phyloP scores from a whole-genome alignment of 495 filamentous ascomycete species.

The Trichoderma parareesei region DNA sequence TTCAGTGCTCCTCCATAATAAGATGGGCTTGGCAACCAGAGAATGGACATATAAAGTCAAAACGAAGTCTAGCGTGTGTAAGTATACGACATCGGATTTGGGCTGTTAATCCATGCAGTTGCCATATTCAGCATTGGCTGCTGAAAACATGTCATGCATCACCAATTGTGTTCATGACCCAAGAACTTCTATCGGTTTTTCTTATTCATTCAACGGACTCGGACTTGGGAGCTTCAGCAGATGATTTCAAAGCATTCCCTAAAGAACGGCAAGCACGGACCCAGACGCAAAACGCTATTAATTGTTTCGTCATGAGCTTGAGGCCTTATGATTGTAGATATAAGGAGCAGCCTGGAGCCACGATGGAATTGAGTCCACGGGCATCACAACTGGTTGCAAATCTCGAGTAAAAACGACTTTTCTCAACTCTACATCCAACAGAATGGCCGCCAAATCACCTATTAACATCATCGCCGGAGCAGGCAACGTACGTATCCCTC shows the following conservation, averaged over 20 bases:
- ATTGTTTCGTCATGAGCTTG: too few species aligned
- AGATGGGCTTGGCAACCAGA: too few species aligned
- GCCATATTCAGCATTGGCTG: not conserved
- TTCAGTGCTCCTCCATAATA: too few species aligned
- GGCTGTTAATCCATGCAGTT: not conserved
- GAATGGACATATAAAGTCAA: not conserved
- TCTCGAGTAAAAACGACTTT: not conserved
- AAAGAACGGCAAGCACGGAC: too few species aligned
- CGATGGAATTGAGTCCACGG: too few species aligned
- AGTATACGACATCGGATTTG: not conserved
- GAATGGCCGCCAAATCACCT: conserved; percentile 7
- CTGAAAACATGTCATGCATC: not conserved
- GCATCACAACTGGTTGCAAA: not conserved
- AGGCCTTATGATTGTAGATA: too few species aligned
- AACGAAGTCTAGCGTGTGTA: not conserved
- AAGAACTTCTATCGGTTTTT: not conserved
- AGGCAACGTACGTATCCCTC: conserved; percentile 9
- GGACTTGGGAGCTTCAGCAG: too few species aligned
- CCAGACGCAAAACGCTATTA: too few species aligned
- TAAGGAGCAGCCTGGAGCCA: too few species aligned
- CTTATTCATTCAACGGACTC: too few species aligned
- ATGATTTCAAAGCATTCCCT: too few species aligned
- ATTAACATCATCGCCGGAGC: conserved; percentile 16
- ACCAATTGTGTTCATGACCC: not conserved
- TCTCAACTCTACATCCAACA: not conserved